phyloP scores from a whole-genome alignment of 345 rosid species.

The Atalantia buxifolia region DNA sequence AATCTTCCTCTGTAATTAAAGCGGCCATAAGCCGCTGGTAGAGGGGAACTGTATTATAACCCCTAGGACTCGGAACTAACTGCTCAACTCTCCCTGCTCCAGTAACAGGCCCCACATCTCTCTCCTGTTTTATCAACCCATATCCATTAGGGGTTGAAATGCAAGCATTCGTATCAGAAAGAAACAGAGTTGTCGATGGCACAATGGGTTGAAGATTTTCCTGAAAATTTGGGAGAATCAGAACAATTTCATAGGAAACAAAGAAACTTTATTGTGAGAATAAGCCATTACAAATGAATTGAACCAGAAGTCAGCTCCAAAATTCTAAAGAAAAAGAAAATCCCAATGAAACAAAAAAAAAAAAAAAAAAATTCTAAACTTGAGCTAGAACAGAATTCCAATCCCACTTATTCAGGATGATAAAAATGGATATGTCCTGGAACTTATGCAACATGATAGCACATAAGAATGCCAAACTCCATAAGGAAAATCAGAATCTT shows the following conservation, averaged over 20 bases:
- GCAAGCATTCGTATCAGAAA: constrained; percentile 25
- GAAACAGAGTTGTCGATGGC: constrained; percentile 18
- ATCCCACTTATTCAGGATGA: neutral
- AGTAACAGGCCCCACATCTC: constrained; percentile 21
- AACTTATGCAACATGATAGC: neutral
- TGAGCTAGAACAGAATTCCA: neutral
- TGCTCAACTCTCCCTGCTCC: constrained; percentile 28
- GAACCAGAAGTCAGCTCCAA: neutral
- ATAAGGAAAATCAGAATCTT: neutral
- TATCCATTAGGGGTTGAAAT: constrained; percentile 24
- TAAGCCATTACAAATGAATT: neutral
- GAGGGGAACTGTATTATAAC: constrained; percentile 48
- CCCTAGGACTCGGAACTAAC: constrained; percentile 30
- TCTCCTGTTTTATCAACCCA: constrained; percentile 32
- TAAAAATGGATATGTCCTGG: neutral
- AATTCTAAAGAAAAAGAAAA: neutral
- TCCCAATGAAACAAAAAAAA: neutral
- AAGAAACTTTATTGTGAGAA: neutral
- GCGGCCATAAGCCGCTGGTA: constrained; percentile 83
- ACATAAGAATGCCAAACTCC: neutral
- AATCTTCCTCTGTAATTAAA: constrained; percentile 73
- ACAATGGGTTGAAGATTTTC: constrained; percentile 29
- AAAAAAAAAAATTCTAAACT: neutral
- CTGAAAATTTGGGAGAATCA: constrained; percentile 32
- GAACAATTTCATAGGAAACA: neutral